Base-by-base conservation (phyloP, 2,329 filamentous ascomycete genomes). In the Aciculosporium take region DNA sequence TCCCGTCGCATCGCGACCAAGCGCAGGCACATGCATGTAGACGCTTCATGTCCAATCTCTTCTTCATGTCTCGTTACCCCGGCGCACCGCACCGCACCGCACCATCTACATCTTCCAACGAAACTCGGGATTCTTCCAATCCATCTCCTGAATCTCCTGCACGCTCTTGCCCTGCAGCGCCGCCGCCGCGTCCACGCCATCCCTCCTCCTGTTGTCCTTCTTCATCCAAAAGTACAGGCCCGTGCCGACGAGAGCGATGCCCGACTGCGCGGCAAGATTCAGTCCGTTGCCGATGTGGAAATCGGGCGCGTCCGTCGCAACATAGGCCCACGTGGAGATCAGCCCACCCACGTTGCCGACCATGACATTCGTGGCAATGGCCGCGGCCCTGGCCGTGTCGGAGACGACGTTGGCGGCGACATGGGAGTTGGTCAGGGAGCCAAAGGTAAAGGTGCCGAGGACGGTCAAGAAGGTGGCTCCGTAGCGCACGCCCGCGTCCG, bases 231-330 rank as follows among this genome's bases (percentile, higher is more conserved):
- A 48, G 47, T 74, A 61, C 28, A 79, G 54, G 0, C 51, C 38
- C 0, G 68, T 64, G 5, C 65, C 63, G 3, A 69, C 42, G 1
- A 84, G 41, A 10, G 83, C 53, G 1, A 74, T 74, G 2, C 62
- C 61, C n/a, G 64, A 66, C n/a, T 67, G 66, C 0, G 74, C 76
- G 0, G 73, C 81, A 33, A 84, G 52, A 53, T 85, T 85, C 15
- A 84, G 53, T 0, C 79, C 79, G 53, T 84, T 85, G 0, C 81
- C 81, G 33, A 83, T 82, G 21, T 63, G 72, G 50, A 75, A 86
- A 45, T 81, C 59, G 0, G 81, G 81, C 0, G 50, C 71, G 50
- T 85, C 80, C 40, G 61, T 71, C 0, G 72, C 69, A 33, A 82
- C 50, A 57, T 79, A 82, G 1, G 65, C 68, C 78, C 77, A 82